phyloP scores from a whole-genome alignment of 306 rosid genomes.

The Cicer bijugum region DNA sequence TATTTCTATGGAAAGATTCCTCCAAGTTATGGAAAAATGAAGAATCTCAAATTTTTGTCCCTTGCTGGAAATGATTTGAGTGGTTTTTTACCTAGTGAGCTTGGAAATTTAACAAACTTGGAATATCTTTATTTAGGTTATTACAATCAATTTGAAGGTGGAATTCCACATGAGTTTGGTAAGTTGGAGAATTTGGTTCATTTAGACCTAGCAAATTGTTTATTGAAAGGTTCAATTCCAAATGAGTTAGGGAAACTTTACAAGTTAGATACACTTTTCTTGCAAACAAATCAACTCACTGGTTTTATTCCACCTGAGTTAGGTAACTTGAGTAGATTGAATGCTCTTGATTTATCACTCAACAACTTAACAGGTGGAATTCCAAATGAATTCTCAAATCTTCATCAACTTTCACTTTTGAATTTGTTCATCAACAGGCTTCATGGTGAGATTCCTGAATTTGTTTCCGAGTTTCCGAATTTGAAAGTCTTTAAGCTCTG shows the following conservation, averaged over 20 bases:
- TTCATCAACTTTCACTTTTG: constrained; percentile 62
- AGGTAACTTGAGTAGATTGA: constrained; percentile 69
- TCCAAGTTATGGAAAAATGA: constrained; percentile 57
- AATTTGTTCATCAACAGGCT: constrained; percentile 78
- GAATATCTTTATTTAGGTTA: constrained; percentile 71
- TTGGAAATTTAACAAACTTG: constrained; percentile 68
- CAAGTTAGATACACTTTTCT: constrained; percentile 68
- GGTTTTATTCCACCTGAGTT: constrained; percentile 67
- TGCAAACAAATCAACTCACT: constrained; percentile 76
- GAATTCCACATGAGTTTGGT: constrained; percentile 66
- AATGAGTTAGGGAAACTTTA: constrained; percentile 66
- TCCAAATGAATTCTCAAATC: constrained; percentile 64
- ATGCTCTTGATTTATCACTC: constrained; percentile 75
- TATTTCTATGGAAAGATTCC: constrained; percentile 63
- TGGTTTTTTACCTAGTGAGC: constrained; percentile 64
- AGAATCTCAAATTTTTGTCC: constrained; percentile 55
- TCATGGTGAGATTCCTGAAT: constrained; percentile 75
- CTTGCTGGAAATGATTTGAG: constrained; percentile 73
- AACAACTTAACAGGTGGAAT: constrained; percentile 74
- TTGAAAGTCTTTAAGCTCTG: constrained; percentile 69
- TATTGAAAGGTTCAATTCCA: constrained; percentile 77
- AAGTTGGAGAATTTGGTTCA: constrained; percentile 64
- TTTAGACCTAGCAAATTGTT: constrained; percentile 77
- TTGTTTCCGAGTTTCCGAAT: constrained; percentile 66
- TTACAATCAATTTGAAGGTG: constrained; percentile 74